A percentile compares a stretch with the other conserved stretches of the same genome.
Conservation (phyloP, 1,284 basidiomycete species). For the Fomitopsis schrenkii region DNA sequence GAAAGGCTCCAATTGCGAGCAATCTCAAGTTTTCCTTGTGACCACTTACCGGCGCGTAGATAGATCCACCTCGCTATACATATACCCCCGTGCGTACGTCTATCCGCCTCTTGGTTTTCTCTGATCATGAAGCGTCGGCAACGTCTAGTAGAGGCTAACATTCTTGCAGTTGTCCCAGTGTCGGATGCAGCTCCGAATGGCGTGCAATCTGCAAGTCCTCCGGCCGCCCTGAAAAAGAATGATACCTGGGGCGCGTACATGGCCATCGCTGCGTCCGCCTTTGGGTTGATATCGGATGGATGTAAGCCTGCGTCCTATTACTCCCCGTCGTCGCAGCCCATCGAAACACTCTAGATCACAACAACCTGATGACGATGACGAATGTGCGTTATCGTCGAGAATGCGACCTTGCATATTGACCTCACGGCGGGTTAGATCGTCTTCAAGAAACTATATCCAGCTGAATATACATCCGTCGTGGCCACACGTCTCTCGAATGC, state of each 20-base stretch:
- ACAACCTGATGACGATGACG: slow-evolving; percentile 64
- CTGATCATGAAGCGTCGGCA: not conserved
- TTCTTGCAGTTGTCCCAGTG: not conserved
- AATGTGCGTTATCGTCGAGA: slow-evolving; percentile 36
- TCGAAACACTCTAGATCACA: slow-evolving; percentile 46
- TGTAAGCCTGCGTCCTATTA: slow-evolving; percentile 35
- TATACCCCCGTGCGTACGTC: not conserved
- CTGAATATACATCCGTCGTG: slow-evolving; percentile 52
- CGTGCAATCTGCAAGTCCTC: not conserved
- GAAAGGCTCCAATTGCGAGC: no score
- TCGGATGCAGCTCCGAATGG: not conserved
- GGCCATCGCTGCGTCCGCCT: slow-evolving; percentile 60
- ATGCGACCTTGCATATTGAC: no score
- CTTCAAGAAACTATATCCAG: slow-evolving; percentile 59
- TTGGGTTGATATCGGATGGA: slow-evolving; percentile 69
- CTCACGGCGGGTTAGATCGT: slow-evolving; percentile 39
- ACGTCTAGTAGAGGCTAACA: not conserved
- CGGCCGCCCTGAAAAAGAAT: slow-evolving; percentile 20
- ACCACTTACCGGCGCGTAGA: not conserved
- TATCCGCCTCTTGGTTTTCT: not conserved
- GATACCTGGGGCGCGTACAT: slow-evolving; percentile 52
- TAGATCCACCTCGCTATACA: not conserved
- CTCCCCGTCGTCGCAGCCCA: no score
- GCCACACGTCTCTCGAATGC: slow-evolving; percentile 74
- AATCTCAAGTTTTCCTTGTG: not conserved